Evolutionary conservation across 306 rosid species (phyloP).

Genomic region (Quercus engelmannii): DNA sequence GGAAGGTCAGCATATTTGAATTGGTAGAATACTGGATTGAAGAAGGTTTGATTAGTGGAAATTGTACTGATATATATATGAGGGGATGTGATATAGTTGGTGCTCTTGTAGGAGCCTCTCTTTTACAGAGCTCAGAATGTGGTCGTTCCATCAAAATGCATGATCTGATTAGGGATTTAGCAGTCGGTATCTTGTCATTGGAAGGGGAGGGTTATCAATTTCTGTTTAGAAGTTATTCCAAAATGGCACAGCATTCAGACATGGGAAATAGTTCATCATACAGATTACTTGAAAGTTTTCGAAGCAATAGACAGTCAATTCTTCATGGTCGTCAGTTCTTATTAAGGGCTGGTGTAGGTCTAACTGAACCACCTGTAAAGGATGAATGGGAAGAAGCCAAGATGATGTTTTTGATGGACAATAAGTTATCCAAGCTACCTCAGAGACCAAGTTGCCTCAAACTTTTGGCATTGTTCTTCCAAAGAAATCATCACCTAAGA

Average conservation of each 20-base stretch:
- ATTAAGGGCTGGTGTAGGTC: not conserved
- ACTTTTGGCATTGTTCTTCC: not conserved
- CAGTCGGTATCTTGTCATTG: not conserved
- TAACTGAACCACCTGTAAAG: not conserved
- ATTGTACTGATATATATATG: not conserved
- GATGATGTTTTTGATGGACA: not conserved
- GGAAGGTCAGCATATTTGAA: not conserved
- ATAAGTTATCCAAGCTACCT: not conserved
- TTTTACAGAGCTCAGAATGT: not conserved
- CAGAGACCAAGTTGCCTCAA: not conserved
- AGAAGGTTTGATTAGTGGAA: constrained; percentile 3
- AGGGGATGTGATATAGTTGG: constrained; percentile 2
- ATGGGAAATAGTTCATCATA: not conserved
- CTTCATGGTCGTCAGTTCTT: not conserved
- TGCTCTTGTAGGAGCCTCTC: not conserved
- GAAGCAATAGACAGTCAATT: not conserved
- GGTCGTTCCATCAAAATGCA: not conserved
- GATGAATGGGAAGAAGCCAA: not conserved
- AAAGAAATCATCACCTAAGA: not conserved
- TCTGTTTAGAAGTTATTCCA: not conserved
- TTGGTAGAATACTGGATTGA: not conserved
- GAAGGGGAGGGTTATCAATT: not conserved
- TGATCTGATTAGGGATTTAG: not conserved
- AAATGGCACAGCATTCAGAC: too few relatives aligned
- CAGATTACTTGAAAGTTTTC: not conserved